A percentile compares a stretch with the other conserved stretches of the same genome.
These are phyloP conservation scores for Endocalyx cinctus DNA, from an alignment of 2,329 filamentous ascomycete species.

Conservation along the genomic window DNA sequence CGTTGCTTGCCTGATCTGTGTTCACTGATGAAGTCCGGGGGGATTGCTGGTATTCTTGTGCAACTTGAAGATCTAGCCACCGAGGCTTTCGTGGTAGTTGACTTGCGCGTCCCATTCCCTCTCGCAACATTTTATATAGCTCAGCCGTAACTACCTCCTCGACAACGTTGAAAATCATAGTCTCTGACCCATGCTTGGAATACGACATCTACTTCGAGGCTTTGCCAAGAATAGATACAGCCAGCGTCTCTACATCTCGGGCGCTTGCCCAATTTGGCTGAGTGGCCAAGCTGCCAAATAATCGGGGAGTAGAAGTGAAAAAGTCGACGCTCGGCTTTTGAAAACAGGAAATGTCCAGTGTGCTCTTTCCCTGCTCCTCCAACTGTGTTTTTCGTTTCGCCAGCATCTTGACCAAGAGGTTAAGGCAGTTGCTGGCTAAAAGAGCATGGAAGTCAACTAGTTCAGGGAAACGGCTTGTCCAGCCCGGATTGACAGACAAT, in stretches of 20 bases:
- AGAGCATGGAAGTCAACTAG: constrained; percentile 50
- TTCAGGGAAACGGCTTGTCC: constrained; percentile 62
- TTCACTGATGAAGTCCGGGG: neutral
- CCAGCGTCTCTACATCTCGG: too few relatives aligned
- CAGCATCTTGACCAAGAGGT: constrained; percentile 31
- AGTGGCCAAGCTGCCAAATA: too few relatives aligned
- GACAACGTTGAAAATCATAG: constrained; percentile 3
- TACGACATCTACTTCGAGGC: too few relatives aligned
- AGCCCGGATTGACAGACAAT: constrained; percentile 55
- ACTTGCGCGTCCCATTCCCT: constrained; percentile 2
- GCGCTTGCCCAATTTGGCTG: too few relatives aligned
- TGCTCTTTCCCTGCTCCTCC: too few relatives aligned
- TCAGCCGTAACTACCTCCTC: constrained; percentile 4
- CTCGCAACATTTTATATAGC: constrained; percentile 6
- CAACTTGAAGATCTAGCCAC: neutral
- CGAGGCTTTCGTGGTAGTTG: constrained; percentile 1
- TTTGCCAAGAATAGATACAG: too few relatives aligned
- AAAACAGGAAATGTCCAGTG: too few relatives aligned
- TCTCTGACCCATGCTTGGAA: too few relatives aligned
- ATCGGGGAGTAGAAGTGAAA: too few relatives aligned
- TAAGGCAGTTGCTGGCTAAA: constrained; percentile 34
- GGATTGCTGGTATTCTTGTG: neutral
- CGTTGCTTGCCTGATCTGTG: neutral
- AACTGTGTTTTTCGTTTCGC: constrained; percentile 7
- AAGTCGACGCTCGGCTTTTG: too few relatives aligned